Percentiles rank a stretch among this genome's conserved stretches.
These are phyloP conservation scores for Calonectria pseudoreteaudii DNA, from an alignment of 2,329 filamentous ascomycete genomes.

Conservation along the genomic window DNA sequence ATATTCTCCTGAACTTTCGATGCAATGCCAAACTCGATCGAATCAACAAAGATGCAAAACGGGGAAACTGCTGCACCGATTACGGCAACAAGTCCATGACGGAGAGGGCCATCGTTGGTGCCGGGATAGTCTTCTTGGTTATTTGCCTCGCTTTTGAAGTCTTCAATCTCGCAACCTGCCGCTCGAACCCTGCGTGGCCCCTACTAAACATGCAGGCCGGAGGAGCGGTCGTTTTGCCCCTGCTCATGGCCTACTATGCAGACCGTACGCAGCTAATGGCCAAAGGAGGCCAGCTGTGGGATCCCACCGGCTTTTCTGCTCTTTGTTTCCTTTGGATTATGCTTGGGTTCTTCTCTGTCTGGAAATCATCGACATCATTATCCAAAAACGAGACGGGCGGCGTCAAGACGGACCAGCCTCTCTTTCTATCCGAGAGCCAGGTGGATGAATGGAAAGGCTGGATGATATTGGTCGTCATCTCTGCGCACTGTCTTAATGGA, in stretches of 20 bases:
- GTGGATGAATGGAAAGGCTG: constrained; percentile 76
- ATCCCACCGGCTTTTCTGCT: constrained; percentile 33
- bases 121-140: constrained; percentile 33
- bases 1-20: constrained; percentile 63
- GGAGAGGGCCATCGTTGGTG: constrained; percentile 37
- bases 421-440: constrained; percentile 58
- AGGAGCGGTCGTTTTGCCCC: constrained; percentile 39
- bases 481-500: constrained; percentile 68
- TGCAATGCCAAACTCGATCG: constrained; percentile 58
- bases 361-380: constrained; percentile 30
- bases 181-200: constrained; percentile 17
- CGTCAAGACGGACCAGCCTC: neutral
- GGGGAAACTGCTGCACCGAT: constrained; percentile 63
- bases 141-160: constrained; percentile 31
- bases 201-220: constrained; percentile 39
- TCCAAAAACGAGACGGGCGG: constrained; percentile 7
- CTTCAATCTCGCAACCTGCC: constrained; percentile 23
- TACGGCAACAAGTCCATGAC: constrained; percentile 50
- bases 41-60: constrained; percentile 53
- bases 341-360: constrained; percentile 34
- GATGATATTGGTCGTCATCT: constrained; percentile 66
- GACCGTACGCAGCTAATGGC: constrained; percentile 46
- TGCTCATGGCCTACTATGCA: constrained; percentile 44
- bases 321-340: constrained; percentile 32
- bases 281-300: constrained; percentile 42